phyloP scores from a whole-genome alignment of 1,139 yeast species.

The Suhomyces bolitotheri region DNA sequence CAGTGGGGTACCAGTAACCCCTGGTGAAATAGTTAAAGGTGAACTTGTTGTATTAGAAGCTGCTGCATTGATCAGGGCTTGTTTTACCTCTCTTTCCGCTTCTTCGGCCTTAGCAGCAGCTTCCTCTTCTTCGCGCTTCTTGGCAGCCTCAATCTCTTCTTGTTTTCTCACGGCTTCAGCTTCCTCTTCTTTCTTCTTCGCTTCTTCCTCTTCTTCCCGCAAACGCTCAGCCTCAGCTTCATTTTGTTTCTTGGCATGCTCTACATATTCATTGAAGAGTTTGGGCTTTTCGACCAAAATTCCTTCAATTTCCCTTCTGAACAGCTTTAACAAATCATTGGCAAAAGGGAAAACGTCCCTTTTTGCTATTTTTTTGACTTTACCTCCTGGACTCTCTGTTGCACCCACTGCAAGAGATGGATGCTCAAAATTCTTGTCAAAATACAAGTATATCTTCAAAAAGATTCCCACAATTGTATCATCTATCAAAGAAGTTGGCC shows the following conservation, averaged over 20 bases:
- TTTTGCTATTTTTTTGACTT: slow-evolving; percentile 43
- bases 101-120: neutral
- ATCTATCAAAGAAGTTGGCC: slow-evolving; percentile 76
- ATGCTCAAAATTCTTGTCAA: slow-evolving; percentile 12
- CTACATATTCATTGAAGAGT: slow-evolving; percentile 34
- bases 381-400: slow-evolving; percentile 35
- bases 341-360: slow-evolving; percentile 47
- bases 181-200: slow-evolving; percentile 1
- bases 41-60: neutral
- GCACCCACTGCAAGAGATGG: slow-evolving; percentile 4
- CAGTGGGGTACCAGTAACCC: neutral
- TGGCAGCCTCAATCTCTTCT: slow-evolving; percentile 3
- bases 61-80: neutral
- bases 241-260: slow-evolving; percentile 21
- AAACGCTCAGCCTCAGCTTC: slow-evolving; percentile 3
- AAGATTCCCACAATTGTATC: slow-evolving; percentile 69
- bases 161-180: slow-evolving; percentile 3
- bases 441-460: slow-evolving; percentile 47
- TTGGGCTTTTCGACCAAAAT: slow-evolving; percentile 33
- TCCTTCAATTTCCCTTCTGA: slow-evolving; percentile 34
- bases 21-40: neutral
- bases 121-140: slow-evolving; percentile 4
- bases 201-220: slow-evolving; percentile 1
- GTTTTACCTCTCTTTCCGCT: neutral
- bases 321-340: slow-evolving; percentile 33